Base-by-base conservation (phyloP, 495 filamentous ascomycete genomes). In the Xylaria longipes region DNA sequence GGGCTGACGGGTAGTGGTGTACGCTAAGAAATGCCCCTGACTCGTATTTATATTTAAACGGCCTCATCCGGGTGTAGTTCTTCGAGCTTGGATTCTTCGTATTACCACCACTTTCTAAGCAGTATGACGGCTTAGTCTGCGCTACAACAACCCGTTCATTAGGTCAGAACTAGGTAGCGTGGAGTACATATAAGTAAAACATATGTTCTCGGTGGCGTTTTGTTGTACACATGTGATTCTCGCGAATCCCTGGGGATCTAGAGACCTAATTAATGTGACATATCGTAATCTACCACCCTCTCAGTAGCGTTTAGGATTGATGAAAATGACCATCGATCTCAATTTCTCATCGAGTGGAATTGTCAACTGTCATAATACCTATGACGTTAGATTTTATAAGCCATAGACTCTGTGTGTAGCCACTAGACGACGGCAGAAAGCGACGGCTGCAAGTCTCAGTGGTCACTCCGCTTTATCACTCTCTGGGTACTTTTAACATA, bases 1-100 rank as follows among this genome's bases (percentile, higher is more conserved):
- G 57, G 20, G 57, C 57, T 60, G 57, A 60, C 57, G 33, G 57
- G 33, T 37, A 60, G 57, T 12, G 2, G 57, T 60, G 33, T 29
- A 12, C 57, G 22, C 57, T 60, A 60, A 60, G 33, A 9, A n/a
- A 60, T 12, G 15, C 33, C 57, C 57, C 17, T 37, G 57, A 22
- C 57, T 60, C 57, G 57, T 60, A 60, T 60, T 37, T 37, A 60
- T 60, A 60, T 60, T 60, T 60, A 60, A 60, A 37, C 52, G 31
- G 9, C 50, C 50, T 35, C 20, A 15, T 60, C 33, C 33, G 14
- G 14, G 22, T 52, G 22, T 29, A 12, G 25, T 11, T 15, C 1
- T 9, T 33, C 3, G 15, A n/a, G 15, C 14, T 35, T 33, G 29
- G 22, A 4, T 20, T 31, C 56, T 25, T 35, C 31, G 52, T 56